phyloP scores from a whole-genome alignment of 2,329 filamentous ascomycete genomes.

The Penicillium sp. region DNA sequence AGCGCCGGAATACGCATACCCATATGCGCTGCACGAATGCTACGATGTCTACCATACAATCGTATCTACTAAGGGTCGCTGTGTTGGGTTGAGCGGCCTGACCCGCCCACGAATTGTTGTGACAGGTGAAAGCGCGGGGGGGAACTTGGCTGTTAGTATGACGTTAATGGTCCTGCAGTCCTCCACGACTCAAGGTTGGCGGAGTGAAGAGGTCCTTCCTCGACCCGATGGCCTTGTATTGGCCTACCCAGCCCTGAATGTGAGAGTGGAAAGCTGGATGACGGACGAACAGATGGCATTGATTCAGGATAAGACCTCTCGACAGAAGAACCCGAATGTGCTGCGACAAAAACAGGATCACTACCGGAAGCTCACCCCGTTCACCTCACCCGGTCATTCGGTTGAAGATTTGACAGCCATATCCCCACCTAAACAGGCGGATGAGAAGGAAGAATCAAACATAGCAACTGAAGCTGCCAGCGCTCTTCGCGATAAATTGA shows the following conservation, averaged over 20 bases:
- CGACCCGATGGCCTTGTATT: conserved; percentile 78
- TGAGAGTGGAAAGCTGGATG: conserved; percentile 99
- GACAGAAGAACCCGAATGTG: conserved; percentile 75
- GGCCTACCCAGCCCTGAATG: conserved; percentile 86
- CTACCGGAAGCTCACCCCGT: conserved; percentile 76
- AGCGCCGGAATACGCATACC: conserved; percentile 81
- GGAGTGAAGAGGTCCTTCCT: conserved; percentile 63
- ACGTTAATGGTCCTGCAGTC: conserved; percentile 88
- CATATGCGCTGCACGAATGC: conserved; percentile 82
- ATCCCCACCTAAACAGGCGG: conserved; percentile 15
- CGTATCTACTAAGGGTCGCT: conserved; percentile 69
- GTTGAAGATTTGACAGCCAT: conserved; percentile 58
- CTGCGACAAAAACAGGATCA: conserved; percentile 83
- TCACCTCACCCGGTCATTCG: conserved; percentile 73
- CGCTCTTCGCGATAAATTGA: conserved; percentile 28
- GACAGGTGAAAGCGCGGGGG: conserved; percentile 78
- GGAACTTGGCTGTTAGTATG: conserved; percentile 76
- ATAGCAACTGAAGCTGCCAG: conserved; percentile 23
- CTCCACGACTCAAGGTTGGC: conserved; percentile 57
- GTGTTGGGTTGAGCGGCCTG: conserved; percentile 71
- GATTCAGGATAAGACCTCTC: conserved; percentile 77
- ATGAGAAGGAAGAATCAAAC: conserved; percentile 21
- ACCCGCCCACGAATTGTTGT: conserved; percentile 68
- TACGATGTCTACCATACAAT: conserved; percentile 81
- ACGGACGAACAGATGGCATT: conserved; percentile 95